Percentiles rank a stretch among this genome's conserved stretches.
Conservation (phyloP, 768 basidiomycete species). For the Xanthoconium stramineum region DNA sequence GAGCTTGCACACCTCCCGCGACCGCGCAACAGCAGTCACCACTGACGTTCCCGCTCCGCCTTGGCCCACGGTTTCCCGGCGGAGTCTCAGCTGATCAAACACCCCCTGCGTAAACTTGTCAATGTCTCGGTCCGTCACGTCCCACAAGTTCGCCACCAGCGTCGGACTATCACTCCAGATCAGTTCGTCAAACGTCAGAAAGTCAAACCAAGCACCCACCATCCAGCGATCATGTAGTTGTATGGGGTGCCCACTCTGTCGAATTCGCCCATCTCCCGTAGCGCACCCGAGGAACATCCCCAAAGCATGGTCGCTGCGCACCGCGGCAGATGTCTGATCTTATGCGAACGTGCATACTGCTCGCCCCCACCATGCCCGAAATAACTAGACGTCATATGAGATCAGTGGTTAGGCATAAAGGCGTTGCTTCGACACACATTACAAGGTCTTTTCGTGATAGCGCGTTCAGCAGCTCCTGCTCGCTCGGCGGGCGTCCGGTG, state of each 20-base stretch:
- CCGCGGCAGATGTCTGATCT: constrained; percentile 72
- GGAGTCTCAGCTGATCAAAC: constrained; percentile 66
- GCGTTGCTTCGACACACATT: constrained; percentile 59
- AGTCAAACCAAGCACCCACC: constrained; percentile 55
- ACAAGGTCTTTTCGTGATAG: constrained; percentile 76
- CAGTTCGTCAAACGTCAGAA: not conserved
- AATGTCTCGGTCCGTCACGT: constrained; percentile 96
- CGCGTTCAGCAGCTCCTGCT: constrained; percentile 77
- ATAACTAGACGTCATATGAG: constrained; percentile 52
- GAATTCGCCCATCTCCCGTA: constrained; percentile 92
- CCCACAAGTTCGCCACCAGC: constrained; percentile 94
- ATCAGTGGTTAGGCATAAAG: not conserved
- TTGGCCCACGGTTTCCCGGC: constrained; percentile 23
- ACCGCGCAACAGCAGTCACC: constrained; percentile 73
- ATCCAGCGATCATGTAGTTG: constrained; percentile 96
- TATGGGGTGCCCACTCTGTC: constrained; percentile 90
- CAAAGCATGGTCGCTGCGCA: constrained; percentile 97
- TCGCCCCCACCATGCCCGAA: constrained; percentile 97
- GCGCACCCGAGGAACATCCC: constrained; percentile 93
- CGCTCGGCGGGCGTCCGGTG: constrained; percentile 70
- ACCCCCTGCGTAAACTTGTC: constrained; percentile 88
- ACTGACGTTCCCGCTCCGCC: constrained; percentile 40
- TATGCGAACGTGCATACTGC: constrained; percentile 88
- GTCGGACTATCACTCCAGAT: constrained; percentile 60
- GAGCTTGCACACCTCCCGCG: constrained; percentile 81